These are phyloP conservation scores for Naganishia antarctica DNA, from an alignment of 768 basidiomycete species.

Conservation along the genomic window DNA sequence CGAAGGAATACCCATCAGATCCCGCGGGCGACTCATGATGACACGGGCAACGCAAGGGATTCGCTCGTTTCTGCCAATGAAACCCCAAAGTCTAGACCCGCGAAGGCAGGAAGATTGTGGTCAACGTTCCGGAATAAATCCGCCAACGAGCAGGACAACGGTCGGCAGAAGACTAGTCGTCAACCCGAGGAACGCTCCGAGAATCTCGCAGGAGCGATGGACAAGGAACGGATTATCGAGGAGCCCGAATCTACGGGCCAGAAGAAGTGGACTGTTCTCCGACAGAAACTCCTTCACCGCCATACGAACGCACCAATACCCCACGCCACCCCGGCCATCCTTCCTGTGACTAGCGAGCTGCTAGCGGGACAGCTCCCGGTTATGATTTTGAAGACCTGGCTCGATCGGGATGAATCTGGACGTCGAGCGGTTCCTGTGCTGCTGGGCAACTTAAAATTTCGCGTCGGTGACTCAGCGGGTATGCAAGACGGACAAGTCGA, in stretches of 20 bases:
- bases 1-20: slow-evolving; percentile 14
- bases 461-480: slow-evolving; percentile 49
- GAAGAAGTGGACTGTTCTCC: slow-evolving; percentile 40
- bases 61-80: slow-evolving; percentile 25
- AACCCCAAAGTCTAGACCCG: slow-evolving; percentile 18
- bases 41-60: neutral
- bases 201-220: slow-evolving; percentile 16
- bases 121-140: slow-evolving; percentile 25
- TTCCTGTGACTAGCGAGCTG: slow-evolving; percentile 48
- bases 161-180: slow-evolving; percentile 3
- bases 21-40: slow-evolving; percentile 19
- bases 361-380: slow-evolving; percentile 47
- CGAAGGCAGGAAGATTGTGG: slow-evolving; percentile 21
- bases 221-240: slow-evolving; percentile 27
- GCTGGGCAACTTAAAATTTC: slow-evolving; percentile 46
- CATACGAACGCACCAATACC: slow-evolving; percentile 14
- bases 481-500: slow-evolving; percentile 29
- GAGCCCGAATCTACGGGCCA: slow-evolving; percentile 30
- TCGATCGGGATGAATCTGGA: slow-evolving; percentile 50
- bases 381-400: slow-evolving; percentile 48
- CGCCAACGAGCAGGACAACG: neutral
- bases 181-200: neutral
- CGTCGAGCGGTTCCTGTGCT: slow-evolving; percentile 47
- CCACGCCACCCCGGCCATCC: slow-evolving; percentile 33
- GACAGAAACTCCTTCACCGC: slow-evolving; percentile 38